Evolutionary conservation across 805 yeast species (phyloP).

Genomic region (Jamesozyma lodderae): DNA sequence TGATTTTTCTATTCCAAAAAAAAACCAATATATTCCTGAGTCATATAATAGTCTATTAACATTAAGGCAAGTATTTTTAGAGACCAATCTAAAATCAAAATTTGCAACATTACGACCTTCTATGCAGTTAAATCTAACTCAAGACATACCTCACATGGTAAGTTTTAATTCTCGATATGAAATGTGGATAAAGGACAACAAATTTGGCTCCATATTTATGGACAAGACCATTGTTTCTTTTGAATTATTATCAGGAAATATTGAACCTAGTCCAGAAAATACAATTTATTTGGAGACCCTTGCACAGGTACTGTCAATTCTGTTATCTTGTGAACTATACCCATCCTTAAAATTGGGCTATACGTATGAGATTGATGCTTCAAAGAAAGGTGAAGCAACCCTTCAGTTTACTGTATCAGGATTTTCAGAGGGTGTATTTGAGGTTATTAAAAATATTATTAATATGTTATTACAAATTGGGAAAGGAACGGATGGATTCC

Average conservation of each 20-base stretch:
- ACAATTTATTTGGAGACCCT: constrained; percentile 47
- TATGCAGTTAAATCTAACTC: constrained; percentile 23
- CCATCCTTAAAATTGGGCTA: constrained; percentile 47
- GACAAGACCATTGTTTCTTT: constrained; percentile 37
- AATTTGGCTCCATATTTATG: constrained; percentile 14
- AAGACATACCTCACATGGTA: constrained; percentile 32
- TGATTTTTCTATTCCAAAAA: constrained; percentile 8
- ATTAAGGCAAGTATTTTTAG: constrained; percentile 17
- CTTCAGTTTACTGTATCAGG: constrained; percentile 49
- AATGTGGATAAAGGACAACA: constrained; percentile 40
- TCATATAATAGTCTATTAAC: constrained; percentile 8
- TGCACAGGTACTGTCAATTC: constrained; percentile 37
- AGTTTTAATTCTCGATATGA: constrained; percentile 33
- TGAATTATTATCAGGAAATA: constrained; percentile 32
- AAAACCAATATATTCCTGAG: constrained; percentile 12
- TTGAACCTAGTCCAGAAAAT: constrained; percentile 30
- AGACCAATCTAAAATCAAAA: constrained; percentile 17
- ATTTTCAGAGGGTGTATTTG: constrained; percentile 32
- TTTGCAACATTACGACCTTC: constrained; percentile 29
- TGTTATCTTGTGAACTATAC: constrained; percentile 38
- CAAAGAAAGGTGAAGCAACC: constrained; percentile 45
- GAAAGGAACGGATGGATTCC: neutral
- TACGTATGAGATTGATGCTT: constrained; percentile 48
- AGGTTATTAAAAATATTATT: constrained; percentile 31
- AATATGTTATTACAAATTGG: constrained; percentile 23